A percentile compares a stretch with the other conserved stretches of the same genome.
phyloP scores from a whole-genome alignment of 2,329 filamentous ascomycete species.

The Epichloe scottii region DNA sequence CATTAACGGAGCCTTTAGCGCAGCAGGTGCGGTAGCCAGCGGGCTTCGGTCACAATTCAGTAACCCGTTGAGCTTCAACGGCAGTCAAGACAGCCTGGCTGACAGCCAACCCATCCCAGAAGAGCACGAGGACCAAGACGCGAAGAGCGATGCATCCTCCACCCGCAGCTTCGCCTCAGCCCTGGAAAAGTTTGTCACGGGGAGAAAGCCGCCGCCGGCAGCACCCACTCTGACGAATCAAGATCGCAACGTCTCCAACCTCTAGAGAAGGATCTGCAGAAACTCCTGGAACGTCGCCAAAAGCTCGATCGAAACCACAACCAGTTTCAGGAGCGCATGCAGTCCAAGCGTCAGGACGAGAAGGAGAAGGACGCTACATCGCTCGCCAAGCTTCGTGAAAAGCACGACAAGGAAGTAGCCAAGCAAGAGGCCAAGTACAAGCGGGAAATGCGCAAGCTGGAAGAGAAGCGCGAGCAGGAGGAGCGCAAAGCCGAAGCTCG shows the following conservation, averaged over 20 bases:
- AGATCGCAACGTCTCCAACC: constrained; percentile 15
- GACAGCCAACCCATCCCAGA: constrained; percentile 12
- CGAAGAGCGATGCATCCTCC: constrained; percentile 31
- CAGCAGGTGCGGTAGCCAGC: constrained; percentile 33
- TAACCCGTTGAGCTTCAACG: constrained; percentile 14
- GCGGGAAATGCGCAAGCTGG: constrained; percentile 50
- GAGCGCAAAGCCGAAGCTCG: constrained; percentile 44
- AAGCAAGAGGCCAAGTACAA: constrained; percentile 57
- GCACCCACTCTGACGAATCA: constrained; percentile 28
- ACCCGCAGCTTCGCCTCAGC: constrained; percentile 38
- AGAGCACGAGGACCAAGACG: constrained; percentile 17
- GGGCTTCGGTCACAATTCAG: constrained; percentile 20
- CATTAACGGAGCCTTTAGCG: constrained; percentile 38
- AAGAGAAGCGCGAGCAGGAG: constrained; percentile 51
- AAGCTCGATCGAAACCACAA: constrained; percentile 52
- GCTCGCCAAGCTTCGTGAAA: constrained; percentile 46
- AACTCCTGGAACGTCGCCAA: constrained; percentile 45
- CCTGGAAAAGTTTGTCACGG: constrained; percentile 22
- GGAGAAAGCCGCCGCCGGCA: constrained; percentile 14
- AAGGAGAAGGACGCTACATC: constrained; percentile 36
- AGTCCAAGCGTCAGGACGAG: constrained; percentile 32
- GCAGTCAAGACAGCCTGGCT: constrained; percentile 15
- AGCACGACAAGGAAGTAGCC: constrained; percentile 48
- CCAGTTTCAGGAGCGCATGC: constrained; percentile 37
- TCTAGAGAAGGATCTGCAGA: constrained; percentile 50